phyloP scores from a whole-genome alignment of 2,329 filamentous ascomycete species.

The Zasmidium cellare region DNA sequence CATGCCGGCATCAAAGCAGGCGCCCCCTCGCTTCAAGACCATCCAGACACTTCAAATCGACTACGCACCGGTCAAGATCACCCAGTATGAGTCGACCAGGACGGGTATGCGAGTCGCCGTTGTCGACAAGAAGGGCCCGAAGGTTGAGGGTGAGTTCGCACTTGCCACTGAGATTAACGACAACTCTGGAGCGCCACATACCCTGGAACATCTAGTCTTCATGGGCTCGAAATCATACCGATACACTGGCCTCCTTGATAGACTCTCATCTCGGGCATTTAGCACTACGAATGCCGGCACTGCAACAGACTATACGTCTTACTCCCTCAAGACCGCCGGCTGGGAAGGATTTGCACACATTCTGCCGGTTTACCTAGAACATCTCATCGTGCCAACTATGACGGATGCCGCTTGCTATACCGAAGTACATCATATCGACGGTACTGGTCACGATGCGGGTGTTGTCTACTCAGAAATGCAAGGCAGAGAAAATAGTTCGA shows the following conservation, averaged over 20 bases:
- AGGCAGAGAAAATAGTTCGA: conserved; percentile 80
- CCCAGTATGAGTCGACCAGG: conserved; percentile 91
- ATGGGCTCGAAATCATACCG: conserved; percentile 86
- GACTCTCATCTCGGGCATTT: conserved; percentile 89
- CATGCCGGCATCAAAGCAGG: conserved; percentile 37
- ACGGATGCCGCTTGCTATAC: conserved; percentile 93
- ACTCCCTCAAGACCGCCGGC: conserved; percentile 90
- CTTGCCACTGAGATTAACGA: conserved; percentile 97
- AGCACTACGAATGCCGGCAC: conserved; percentile 97
- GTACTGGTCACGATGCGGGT: conserved; percentile 86
- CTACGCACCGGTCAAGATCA: conserved; percentile 84
- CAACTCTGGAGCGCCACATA: conserved; percentile 80
- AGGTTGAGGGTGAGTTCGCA: conserved; percentile 90
- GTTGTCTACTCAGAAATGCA: conserved; percentile 98
- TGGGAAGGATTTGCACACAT: conserved; percentile 98
- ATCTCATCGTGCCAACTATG: conserved; percentile 85
- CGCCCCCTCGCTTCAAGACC: conserved; percentile 68
- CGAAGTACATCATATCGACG: conserved; percentile 94
- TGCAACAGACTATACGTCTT: conserved; percentile 92
- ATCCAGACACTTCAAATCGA: conserved; percentile 84
- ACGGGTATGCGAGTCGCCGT: conserved; percentile 95
- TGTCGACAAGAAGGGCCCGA: conserved; percentile 90
- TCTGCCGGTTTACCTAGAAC: conserved; percentile 90
- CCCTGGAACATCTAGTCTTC: conserved; percentile 54
- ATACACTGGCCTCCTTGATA: conserved; percentile 94